These are phyloP conservation scores for Ilex asprella DNA, from an alignment of 257 asterid genomes.

Conservation along the genomic window DNA sequence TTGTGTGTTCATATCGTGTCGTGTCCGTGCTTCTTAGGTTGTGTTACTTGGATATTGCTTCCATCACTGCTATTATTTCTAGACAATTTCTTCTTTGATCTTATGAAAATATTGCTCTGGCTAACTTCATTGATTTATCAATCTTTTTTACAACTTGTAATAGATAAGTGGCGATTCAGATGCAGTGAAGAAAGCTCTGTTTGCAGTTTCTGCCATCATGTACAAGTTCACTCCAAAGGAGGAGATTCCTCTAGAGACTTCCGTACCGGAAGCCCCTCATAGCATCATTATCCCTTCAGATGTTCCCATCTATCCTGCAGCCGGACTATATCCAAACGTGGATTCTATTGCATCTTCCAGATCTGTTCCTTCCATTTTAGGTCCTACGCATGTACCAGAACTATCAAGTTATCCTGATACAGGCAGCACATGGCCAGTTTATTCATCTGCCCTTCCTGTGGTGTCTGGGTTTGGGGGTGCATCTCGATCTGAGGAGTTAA, in stretches of 20 bases:
- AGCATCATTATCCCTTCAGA: conserved; percentile 88
- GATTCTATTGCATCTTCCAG: conserved; percentile 49
- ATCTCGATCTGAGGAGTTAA: conserved; percentile 58
- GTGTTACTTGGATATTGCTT: not conserved
- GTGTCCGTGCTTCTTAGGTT: not conserved
- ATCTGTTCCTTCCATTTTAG: conserved; percentile 58
- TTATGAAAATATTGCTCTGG: not conserved
- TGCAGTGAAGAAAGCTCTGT: conserved; percentile 74
- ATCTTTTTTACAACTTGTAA: conserved; percentile 11
- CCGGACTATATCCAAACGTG: conserved; percentile 63
- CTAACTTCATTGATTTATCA: not conserved
- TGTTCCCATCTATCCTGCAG: conserved; percentile 71
- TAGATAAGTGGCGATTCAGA: conserved; percentile 86
- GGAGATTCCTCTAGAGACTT: conserved; percentile 71
- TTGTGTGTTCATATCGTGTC: not conserved
- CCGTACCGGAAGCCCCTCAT: conserved; percentile 63
- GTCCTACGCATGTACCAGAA: conserved; percentile 53
- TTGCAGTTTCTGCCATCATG: conserved; percentile 91
- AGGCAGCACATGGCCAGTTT: conserved; percentile 74
- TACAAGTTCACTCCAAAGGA: conserved; percentile 83
- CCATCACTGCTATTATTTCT: not conserved
- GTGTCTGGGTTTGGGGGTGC: conserved; percentile 63
- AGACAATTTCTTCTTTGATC: not conserved
- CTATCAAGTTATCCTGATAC: conserved; percentile 57
- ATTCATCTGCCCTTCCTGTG: conserved; percentile 73